These are phyloP conservation scores for Sarocladium kiliense DNA, from an alignment of 2,329 filamentous ascomycete genomes.

Conservation along the genomic window DNA sequence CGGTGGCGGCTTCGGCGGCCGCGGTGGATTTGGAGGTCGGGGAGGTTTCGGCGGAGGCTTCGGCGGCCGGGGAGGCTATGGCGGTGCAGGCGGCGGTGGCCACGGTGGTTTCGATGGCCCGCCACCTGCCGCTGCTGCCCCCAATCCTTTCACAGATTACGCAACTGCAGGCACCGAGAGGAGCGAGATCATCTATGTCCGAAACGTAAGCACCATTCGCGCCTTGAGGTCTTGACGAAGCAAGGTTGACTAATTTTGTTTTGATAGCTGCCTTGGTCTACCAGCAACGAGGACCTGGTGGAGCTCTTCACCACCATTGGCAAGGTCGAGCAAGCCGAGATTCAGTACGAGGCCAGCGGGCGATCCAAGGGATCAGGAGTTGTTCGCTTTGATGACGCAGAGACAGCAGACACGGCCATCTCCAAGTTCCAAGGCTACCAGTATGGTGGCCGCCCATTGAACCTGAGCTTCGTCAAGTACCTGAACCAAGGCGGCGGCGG, in stretches of 20 bases:
- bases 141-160: slow-evolving; percentile 92
- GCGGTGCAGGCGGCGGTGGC: slow-evolving; percentile 24
- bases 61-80: slow-evolving; percentile 38
- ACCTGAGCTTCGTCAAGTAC: slow-evolving; percentile 92
- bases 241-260: background rate
- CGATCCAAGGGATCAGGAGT: slow-evolving; percentile 93
- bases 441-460: slow-evolving; percentile 90
- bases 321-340: slow-evolving; percentile 97
- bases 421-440: slow-evolving; percentile 97
- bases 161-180: slow-evolving; percentile 83
- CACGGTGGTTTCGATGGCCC: slow-evolving; percentile 41
- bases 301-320: slow-evolving; percentile 97
- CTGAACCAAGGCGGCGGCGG: slow-evolving; percentile 62
- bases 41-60: slow-evolving; percentile 54
- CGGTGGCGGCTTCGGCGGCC: slow-evolving; percentile 48
- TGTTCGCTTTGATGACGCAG: slow-evolving; percentile 80
- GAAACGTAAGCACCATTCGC: slow-evolving; percentile 67
- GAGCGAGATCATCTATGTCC: slow-evolving; percentile 84
- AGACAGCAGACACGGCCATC: slow-evolving; percentile 89
- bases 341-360: slow-evolving; percentile 95
- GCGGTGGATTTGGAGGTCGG: slow-evolving; percentile 46
- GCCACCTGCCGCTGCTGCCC: slow-evolving; percentile 44
- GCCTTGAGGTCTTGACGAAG: background rate
- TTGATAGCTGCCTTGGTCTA: slow-evolving; percentile 88
- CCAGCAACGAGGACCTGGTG: slow-evolving; percentile 94